Evolutionary conservation across 225 moss, liverwort and hornwort species (phyloP), one percentile per base, ranked within the genome.

Genomic region (Thuidium tamariscinum): DNA sequence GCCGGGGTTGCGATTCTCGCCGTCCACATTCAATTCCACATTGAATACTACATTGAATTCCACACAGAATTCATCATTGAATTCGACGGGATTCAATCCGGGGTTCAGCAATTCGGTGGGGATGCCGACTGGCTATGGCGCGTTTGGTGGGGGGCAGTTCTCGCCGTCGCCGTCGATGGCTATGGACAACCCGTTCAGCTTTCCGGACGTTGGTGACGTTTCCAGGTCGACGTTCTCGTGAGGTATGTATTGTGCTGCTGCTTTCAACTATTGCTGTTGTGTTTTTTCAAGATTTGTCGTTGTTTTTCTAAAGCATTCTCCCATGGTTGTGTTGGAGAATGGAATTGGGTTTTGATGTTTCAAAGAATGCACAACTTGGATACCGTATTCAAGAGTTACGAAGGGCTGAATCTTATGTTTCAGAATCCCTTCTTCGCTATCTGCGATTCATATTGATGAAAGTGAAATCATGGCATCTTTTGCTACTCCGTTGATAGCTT

Each of bases 181-280:
- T 42, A 91, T 92, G 92, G 97, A 97, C 81, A 93, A 94, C 51
- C 87, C 92, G 64, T 97, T 97, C 66, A 89, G 55, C 73, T 93
- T 92, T 74, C 91, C 96, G 5, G 97, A 96, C 87, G 86, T 90
- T 5, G 81, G 51, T 4, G 97, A 97, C 56, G 68, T 93, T 32
- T 83, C 94, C 34, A 92, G 88, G 74, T 91, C 97, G 65, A 78
- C 94, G 10, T 94, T 89, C 86, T 93, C 94, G 15, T 84, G 74
- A 84, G 84, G 84, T 84, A 63, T 26, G 51, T 9, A 29, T 59
- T 15, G 8, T 61, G 60, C 42, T 79, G 21, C 37, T 55, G 10
- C 37, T 76, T 51, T 51, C 48, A 74, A n/a, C 52, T 51, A n/a
- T n/a, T 52, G n/a, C 22, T 54, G 14, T 36, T 55, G 37, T 54